These are phyloP conservation scores for Leavenworthia alabamica DNA, from an alignment of 345 rosid genomes.

Conservation along the genomic window DNA sequence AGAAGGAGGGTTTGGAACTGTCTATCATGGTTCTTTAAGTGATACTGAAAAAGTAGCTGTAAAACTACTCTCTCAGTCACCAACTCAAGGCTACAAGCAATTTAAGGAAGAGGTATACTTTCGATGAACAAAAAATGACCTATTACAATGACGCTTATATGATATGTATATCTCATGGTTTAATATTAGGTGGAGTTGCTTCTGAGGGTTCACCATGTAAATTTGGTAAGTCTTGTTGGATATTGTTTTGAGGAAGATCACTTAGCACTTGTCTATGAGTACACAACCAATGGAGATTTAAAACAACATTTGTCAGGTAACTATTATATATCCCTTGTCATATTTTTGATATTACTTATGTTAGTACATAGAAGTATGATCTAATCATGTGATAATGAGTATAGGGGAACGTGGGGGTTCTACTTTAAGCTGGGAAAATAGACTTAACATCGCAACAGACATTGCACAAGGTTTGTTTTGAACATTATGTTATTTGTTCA, in stretches of 20 bases:
- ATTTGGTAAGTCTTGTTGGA: constrained; percentile 32
- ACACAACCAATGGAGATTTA: constrained; percentile 23
- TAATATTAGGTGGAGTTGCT: constrained; percentile 31
- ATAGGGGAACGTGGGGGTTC: too few species aligned
- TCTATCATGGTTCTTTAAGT: constrained; percentile 25
- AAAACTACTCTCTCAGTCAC: constrained; percentile 29
- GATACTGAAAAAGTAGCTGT: constrained; percentile 27
- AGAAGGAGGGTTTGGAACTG: constrained; percentile 34
- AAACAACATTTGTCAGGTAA: constrained; percentile 17
- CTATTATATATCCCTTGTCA: not conserved
- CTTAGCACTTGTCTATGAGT: constrained; percentile 35
- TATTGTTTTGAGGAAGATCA: constrained; percentile 27
- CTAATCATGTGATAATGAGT: too few species aligned
- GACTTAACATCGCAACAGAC: too few species aligned
- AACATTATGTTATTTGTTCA: too few species aligned
- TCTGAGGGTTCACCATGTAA: constrained; percentile 34
- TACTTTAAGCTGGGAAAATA: too few species aligned
- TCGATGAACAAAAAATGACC: too few species aligned
- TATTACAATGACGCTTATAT: too few species aligned
- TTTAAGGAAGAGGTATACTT: constrained; percentile 28
- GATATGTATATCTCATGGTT: not conserved
- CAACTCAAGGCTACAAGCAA: constrained; percentile 32
- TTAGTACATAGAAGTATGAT: too few species aligned
- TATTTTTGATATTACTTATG: too few species aligned
- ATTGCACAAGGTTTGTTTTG: too few species aligned